Base-by-base conservation (phyloP, 2,329 filamentous ascomycete genomes). In the Ophiostoma populinum region DNA sequence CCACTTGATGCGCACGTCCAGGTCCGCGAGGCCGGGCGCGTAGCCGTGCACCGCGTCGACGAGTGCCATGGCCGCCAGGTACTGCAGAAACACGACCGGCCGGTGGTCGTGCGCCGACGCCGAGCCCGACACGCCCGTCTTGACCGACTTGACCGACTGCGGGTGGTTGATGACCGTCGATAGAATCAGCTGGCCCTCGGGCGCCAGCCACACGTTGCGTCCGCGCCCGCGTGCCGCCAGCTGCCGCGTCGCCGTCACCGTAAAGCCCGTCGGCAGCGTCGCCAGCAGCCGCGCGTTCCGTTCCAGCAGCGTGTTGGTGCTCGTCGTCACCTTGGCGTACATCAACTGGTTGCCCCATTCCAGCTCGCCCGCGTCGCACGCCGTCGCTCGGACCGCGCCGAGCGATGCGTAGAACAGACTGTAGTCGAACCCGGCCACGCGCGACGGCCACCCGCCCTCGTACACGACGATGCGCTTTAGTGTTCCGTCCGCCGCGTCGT, bases 1-100 rank as follows among this genome's bases (percentile, higher is more conserved):
- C 90, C 90, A 98, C 55, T 98, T 98, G 21, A 98, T 58, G 51
- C 80, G 85, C 26, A 98, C 66, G 1, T 81, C 80, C 5, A 95
- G 54, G 0, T 71, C 62, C 6, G 70, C 63, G 53, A 92, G 95
- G 7, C 76, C 81, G 3, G 56, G 55, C 32, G 77, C 83, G 49
- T 95, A 95, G 18, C 64, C 67, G 43, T 80, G 76, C 42, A 95
- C 75, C 0, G 82, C 87, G 42, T 81, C 70, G 3, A 92, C 78
- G 27, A 87, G 79, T 26, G 90, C 86, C 30, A 98, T 70, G 1
- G 85, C 86, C 0, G 83, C 75, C 11, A 98, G 67, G 51, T 98
- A 98, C 54, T 95, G 90, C 19, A 95, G 65, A 54, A 98, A 95
- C 1, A 94, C 76, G 8, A 95, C 76, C 0, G 90, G 86, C 0